Evolutionary conservation across 2,329 filamentous ascomycete species (phyloP), one percentile per base, ranked within the genome.

Genomic region (Cryphonectria carpinicola): DNA sequence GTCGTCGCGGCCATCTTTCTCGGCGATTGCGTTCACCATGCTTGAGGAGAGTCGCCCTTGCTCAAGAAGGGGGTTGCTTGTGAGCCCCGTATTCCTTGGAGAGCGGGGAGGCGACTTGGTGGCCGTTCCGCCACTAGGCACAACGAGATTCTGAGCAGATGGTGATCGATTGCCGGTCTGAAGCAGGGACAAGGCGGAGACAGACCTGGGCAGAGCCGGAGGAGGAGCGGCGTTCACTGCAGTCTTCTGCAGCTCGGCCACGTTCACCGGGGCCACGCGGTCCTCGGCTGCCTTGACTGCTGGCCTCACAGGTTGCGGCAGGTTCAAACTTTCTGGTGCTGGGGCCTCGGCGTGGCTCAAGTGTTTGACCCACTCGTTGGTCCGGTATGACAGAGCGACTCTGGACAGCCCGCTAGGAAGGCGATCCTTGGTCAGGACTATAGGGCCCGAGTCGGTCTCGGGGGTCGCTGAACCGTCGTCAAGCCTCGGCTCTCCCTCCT

Each of bases 341-440:
- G 94, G 94, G 6, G 84, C 82, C 22, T 98, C 95, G 8, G 95
- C 94, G 58, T 87, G 83, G 73, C 90, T 89, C 14, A 97, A 85
- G 79, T 97, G 94, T 79, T 97, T 98, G 0, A 94, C 94, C 95
- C 95, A 98, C 81, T 98, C 95, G 74, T 97, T 97, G 1, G 94
- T 98, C 70, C 95, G 89, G 78, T 96, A 97, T 0, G 92, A 93
- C 78, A 93, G 84, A 1, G 94, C 92, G 11, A 97, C 88, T 72
- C 89, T 91, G 1, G 94, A 96, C 46, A 94, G 81, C 17, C 89
- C 88, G n/a, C 85, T 83, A 0, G 93, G 93, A 13, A 97, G 85
- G 14, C 85, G 85, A 4, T 89, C 88, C 73, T 85, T 86, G 6
- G 86, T 89, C 71, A 92, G 79, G 63, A 81, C 87, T 22, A 80